Conservation (phyloP, 108 stramenopile species). For the Pseudonitzschia multiseries region DNA sequence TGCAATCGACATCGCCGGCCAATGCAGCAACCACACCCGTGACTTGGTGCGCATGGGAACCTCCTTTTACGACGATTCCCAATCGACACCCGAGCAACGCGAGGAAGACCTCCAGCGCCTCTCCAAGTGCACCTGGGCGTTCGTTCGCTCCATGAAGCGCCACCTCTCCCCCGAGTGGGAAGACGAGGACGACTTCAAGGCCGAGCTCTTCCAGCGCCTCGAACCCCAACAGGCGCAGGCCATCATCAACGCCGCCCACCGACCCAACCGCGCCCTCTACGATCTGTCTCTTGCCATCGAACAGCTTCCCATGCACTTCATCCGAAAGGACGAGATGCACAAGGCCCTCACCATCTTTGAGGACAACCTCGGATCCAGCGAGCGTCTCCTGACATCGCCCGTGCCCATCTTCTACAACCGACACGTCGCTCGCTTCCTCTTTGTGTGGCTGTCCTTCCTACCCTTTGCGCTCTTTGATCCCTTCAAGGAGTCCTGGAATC, state of each 20-base stretch:
- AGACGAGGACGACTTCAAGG: slow-evolving; percentile 54
- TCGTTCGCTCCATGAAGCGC: slow-evolving; percentile 67
- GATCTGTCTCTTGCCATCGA: slow-evolving; percentile 75
- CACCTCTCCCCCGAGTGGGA: slow-evolving; percentile 62
- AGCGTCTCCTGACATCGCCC: slow-evolving; percentile 68
- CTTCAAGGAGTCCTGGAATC: slow-evolving; percentile 69
- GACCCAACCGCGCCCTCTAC: slow-evolving; percentile 73
- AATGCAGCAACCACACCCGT: slow-evolving; percentile 47
- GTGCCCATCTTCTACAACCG: slow-evolving; percentile 72
- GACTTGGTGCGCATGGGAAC: slow-evolving; percentile 62
- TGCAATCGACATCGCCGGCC: too few relatives aligned
- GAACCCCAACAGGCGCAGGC: slow-evolving; percentile 55
- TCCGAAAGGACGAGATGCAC: slow-evolving; percentile 73
- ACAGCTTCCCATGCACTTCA: slow-evolving; percentile 74
- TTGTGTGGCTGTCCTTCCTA: slow-evolving; percentile 65
- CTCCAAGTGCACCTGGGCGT: slow-evolving; percentile 64
- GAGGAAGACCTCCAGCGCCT: slow-evolving; percentile 50
- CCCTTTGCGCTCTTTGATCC: slow-evolving; percentile 78
- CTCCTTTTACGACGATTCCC: slow-evolving; percentile 47
- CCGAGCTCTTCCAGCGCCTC: slow-evolving; percentile 50
- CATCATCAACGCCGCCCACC: slow-evolving; percentile 59
- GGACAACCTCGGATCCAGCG: slow-evolving; percentile 63
- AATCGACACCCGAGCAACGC: slow-evolving; percentile 41
- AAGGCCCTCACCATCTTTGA: slow-evolving; percentile 69
- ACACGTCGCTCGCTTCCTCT: slow-evolving; percentile 82